These are phyloP conservation scores for Tetrapisispora namnaoensis DNA, from an alignment of 805 yeast genomes.

Conservation along the genomic window DNA sequence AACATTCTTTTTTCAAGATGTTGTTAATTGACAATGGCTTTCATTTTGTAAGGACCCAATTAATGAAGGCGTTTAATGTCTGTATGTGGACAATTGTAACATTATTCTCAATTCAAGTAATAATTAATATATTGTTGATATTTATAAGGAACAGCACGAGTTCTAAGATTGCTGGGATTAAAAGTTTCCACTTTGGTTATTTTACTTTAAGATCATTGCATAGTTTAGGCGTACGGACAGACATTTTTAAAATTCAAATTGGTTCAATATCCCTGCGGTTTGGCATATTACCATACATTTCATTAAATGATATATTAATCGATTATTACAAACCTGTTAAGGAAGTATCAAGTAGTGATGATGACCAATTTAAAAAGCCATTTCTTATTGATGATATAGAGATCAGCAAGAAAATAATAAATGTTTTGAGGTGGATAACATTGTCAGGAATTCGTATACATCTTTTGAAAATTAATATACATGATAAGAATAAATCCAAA, in stretches of 20 bases:
- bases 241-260: slow-evolving; percentile 7
- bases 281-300: slow-evolving; percentile 14
- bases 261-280: slow-evolving; percentile 12
- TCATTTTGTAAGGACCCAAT: not conserved
- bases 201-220: not conserved
- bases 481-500: slow-evolving; percentile 1
- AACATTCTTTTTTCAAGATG: too few species aligned
- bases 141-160: not conserved
- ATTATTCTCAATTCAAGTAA: not conserved
- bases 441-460: slow-evolving; percentile 10
- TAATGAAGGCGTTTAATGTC: not conserved
- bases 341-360: not conserved
- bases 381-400: not conserved
- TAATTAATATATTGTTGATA: not conserved
- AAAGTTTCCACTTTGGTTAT: not conserved
- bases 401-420: slow-evolving; percentile 3
- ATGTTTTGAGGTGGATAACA: slow-evolving; percentile 9
- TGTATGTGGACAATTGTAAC: not conserved
- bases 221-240: not conserved
- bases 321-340: slow-evolving; percentile 1
- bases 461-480: slow-evolving; percentile 5
- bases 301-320: slow-evolving; percentile 13
- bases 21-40: not conserved
- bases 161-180: not conserved
- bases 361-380: not conserved